A percentile compares a stretch with the other conserved stretches of the same genome.
phyloP scores from a whole-genome alignment of 148 eudicot genomes.

The Heliamphora exappendiculata region DNA sequence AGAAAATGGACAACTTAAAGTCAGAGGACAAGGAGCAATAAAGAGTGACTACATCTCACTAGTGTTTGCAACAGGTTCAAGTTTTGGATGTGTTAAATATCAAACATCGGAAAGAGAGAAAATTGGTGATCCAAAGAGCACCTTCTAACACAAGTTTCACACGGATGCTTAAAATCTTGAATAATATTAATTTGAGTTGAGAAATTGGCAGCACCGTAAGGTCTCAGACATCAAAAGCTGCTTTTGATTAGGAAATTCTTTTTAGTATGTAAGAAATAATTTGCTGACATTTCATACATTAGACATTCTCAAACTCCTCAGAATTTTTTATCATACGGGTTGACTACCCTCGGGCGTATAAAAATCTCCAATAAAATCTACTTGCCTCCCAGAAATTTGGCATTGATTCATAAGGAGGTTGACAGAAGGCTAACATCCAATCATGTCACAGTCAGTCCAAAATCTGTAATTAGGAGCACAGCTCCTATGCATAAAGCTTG shows the following conservation, averaged over 20 bases:
- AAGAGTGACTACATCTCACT: not conserved
- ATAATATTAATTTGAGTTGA: not conserved
- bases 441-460: no score
- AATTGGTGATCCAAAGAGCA: not conserved
- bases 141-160: not conserved
- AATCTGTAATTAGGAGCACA: not conserved
- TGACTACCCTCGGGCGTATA: not conserved
- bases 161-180: not conserved
- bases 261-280: not conserved
- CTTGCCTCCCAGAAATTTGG: not conserved
- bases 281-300: not conserved
- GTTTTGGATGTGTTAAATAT: not conserved
- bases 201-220: not conserved
- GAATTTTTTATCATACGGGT: not conserved
- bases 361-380: not conserved
- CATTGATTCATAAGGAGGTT: not conserved
- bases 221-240: not conserved
- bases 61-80: not conserved
- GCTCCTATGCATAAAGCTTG: not conserved
- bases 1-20: constrained; percentile 7
- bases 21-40: constrained; percentile 4
- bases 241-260: not conserved
- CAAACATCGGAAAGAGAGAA: not conserved
- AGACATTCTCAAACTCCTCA: not conserved
- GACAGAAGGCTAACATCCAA: no score